Conservation (phyloP, 164 flowering plant species). For the Magnolia kwangsiensis region DNA sequence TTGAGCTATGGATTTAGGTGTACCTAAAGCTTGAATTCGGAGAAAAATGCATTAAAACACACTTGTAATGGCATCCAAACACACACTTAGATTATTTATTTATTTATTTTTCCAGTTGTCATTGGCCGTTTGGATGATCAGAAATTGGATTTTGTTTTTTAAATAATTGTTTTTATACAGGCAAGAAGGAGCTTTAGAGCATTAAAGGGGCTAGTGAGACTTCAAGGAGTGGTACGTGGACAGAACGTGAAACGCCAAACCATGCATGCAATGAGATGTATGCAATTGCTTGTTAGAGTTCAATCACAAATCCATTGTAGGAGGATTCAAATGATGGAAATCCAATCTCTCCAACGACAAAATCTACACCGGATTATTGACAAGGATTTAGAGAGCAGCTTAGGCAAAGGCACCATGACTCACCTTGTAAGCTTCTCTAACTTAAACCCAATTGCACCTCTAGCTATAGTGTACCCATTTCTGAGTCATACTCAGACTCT, state of each 20-base stretch:
- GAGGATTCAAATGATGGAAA: conserved; percentile 82
- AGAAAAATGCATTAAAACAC: too few species aligned
- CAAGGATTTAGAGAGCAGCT: conserved; percentile 51
- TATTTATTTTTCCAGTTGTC: background rate
- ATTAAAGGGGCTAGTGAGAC: conserved; percentile 85
- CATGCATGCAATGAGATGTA: conserved; percentile 76
- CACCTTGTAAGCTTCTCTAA: conserved; percentile 32
- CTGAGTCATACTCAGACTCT: background rate
- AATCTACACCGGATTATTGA: conserved; percentile 42
- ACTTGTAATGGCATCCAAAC: too few species aligned
- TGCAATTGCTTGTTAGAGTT: conserved; percentile 82
- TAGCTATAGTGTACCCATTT: background rate
- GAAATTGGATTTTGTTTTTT: background rate
- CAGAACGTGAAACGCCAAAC: conserved; percentile 87
- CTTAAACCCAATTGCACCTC: background rate
- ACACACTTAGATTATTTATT: too few species aligned
- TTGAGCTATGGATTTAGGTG: too few species aligned
- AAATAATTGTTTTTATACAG: conserved; percentile 28
- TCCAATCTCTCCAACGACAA: conserved; percentile 54
- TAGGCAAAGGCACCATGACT: conserved; percentile 48
- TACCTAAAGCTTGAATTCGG: too few species aligned
- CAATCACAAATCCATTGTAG: conserved; percentile 85
- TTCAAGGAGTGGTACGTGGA: conserved; percentile 85
- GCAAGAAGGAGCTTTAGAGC: conserved; percentile 90
- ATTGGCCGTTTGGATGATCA: background rate